These are phyloP conservation scores for Salvia miltiorrhiza DNA, from an alignment of 257 asterid genomes.

Conservation along the genomic window DNA sequence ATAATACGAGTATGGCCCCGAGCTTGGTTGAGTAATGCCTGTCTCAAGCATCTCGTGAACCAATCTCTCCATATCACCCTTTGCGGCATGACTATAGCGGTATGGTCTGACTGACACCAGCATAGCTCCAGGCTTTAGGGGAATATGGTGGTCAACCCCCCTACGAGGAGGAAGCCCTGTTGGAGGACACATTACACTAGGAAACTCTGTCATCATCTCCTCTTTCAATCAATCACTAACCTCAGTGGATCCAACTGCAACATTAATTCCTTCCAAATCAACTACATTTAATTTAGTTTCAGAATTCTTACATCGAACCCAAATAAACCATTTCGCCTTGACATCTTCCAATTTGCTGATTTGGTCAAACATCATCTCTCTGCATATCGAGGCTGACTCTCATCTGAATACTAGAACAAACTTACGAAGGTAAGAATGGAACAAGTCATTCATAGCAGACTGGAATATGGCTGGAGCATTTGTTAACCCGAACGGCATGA, in stretches of 20 bases:
- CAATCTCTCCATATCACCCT: not conserved
- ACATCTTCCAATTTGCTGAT: not conserved
- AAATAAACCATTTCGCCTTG: too few species aligned
- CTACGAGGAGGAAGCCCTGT: too few species aligned
- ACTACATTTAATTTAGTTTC: too few species aligned
- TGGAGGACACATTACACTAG: not conserved
- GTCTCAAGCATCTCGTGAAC: not conserved
- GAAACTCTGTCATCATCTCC: not conserved
- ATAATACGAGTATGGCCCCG: not conserved
- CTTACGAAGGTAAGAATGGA: not conserved
- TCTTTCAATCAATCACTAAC: not conserved
- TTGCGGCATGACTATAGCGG: not conserved
- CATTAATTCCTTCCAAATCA: too few species aligned
- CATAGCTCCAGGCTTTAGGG: not conserved
- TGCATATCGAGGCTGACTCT: not conserved
- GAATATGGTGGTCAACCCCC: too few species aligned
- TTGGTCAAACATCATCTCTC: not conserved
- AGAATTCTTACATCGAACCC: not conserved
- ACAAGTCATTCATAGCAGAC: not conserved
- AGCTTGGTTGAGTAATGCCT: not conserved
- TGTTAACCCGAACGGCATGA: not conserved
- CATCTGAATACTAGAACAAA: not conserved
- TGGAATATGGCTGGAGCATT: not conserved
- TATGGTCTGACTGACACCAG: not conserved
- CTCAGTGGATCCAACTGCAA: not conserved